Conservation (phyloP, 2,329 filamentous ascomycete genomes). For the Coniochaeta sp. region DNA sequence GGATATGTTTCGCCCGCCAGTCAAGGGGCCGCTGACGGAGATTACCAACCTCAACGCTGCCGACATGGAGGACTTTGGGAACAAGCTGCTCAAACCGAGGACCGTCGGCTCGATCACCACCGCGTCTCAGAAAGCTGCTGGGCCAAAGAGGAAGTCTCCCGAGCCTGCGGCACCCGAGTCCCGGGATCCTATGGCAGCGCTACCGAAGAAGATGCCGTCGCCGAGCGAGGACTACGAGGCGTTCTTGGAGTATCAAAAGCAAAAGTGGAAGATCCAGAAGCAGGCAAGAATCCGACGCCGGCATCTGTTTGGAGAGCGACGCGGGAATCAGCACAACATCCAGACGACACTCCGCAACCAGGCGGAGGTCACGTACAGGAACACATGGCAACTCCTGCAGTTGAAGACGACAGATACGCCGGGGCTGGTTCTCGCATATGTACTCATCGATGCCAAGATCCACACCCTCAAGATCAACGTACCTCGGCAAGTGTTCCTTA, state of each 20-base stretch:
- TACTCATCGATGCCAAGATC: slow-evolving; percentile 89
- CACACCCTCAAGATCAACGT: slow-evolving; percentile 85
- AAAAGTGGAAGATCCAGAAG: slow-evolving; percentile 98
- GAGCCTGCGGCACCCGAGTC: slow-evolving; percentile 55
- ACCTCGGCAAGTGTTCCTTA: slow-evolving; percentile 82
- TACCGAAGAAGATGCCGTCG: slow-evolving; percentile 78
- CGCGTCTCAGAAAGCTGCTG: slow-evolving; percentile 45
- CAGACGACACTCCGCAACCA: slow-evolving; percentile 79
- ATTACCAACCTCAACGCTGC: slow-evolving; percentile 53
- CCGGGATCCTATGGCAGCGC: slow-evolving; percentile 69
- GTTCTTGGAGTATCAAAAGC: slow-evolving; percentile 91
- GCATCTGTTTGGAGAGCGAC: slow-evolving; percentile 87
- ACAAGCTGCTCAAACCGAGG: slow-evolving; percentile 59
- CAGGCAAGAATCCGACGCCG: slow-evolving; percentile 77
- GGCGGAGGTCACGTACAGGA: slow-evolving; percentile 81
- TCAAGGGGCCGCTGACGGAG: slow-evolving; percentile 63
- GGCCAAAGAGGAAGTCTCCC: slow-evolving; percentile 67
- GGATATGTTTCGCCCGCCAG: slow-evolving; percentile 60
- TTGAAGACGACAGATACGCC: slow-evolving; percentile 75
- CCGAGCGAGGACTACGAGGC: slow-evolving; percentile 80
- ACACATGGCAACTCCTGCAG: slow-evolving; percentile 92
- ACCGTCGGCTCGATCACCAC: slow-evolving; percentile 46
- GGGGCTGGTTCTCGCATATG: slow-evolving; percentile 80
- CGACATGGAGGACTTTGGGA: slow-evolving; percentile 79
- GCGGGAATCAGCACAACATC: slow-evolving; percentile 58